Conservation (phyloP, 1,139 yeast species). For the Geotrichum reessii region DNA sequence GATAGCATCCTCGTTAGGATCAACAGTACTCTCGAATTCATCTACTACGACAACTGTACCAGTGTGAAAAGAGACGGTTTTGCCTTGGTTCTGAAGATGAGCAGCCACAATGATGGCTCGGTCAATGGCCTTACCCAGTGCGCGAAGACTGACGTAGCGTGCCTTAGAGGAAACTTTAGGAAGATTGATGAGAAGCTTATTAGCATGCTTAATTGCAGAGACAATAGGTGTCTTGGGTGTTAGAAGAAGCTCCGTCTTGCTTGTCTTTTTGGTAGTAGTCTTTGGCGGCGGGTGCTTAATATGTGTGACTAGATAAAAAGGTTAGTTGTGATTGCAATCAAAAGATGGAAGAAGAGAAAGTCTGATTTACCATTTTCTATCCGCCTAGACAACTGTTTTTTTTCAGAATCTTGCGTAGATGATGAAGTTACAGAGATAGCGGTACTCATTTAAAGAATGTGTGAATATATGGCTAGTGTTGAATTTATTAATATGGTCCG, state of each 20-base stretch:
- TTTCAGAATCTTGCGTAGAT: neutral
- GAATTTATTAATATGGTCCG: neutral
- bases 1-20: neutral
- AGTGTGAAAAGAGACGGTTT: slow-evolving; percentile 24
- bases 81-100: slow-evolving; percentile 28
- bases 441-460: neutral
- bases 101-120: slow-evolving; percentile 30
- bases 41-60: slow-evolving; percentile 24
- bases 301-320: slow-evolving; percentile 4
- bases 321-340: neutral
- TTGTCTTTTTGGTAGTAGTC: slow-evolving; percentile 1
- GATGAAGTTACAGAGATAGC: neutral
- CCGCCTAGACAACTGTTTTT: neutral
- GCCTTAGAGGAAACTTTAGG: slow-evolving; percentile 13
- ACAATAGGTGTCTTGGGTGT: slow-evolving; percentile 27
- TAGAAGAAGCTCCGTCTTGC: slow-evolving; percentile 19
- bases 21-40: slow-evolving; percentile 18
- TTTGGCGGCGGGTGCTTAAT: slow-evolving; percentile 19
- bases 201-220: slow-evolving; percentile 25
- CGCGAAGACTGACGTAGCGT: slow-evolving; percentile 17
- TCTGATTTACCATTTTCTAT: slow-evolving; percentile 9
- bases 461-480: neutral
- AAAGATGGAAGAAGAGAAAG: neutral
- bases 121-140: slow-evolving; percentile 34
- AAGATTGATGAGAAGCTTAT: slow-evolving; percentile 15